Evolutionary conservation across 2,329 filamentous ascomycete genomes (phyloP).

Genomic region (Stemphylium lycopersici): DNA sequence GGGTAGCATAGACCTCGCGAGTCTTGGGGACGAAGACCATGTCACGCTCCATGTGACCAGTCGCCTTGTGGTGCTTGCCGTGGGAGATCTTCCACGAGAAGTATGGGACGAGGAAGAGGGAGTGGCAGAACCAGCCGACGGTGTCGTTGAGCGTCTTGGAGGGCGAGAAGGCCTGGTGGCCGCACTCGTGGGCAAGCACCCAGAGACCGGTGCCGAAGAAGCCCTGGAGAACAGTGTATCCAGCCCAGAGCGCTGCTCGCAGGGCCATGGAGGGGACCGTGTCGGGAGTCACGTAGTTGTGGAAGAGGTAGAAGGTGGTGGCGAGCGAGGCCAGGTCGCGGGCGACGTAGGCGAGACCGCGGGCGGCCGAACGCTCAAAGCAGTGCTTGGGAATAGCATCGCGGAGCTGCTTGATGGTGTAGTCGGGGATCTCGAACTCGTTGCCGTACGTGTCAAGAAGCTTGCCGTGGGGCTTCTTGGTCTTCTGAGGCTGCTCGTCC

Average conservation of each 20-base stretch:
- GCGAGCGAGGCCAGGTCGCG: constrained; percentile 77
- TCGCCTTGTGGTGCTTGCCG: constrained; percentile 99
- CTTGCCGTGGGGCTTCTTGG: constrained; percentile 60
- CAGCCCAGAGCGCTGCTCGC: constrained; percentile 69
- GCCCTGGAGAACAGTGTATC: constrained; percentile 83
- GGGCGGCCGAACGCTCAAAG: constrained; percentile 82
- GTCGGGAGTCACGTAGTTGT: constrained; percentile 89
- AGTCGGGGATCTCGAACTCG: constrained; percentile 90
- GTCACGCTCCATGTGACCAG: constrained; percentile 94
- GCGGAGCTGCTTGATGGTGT: constrained; percentile 95
- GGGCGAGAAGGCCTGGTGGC: constrained; percentile 94
- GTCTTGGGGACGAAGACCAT: constrained; percentile 99
- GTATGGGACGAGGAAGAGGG: constrained; percentile 87
- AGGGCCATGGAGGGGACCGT: constrained; percentile 72
- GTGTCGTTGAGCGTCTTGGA: constrained; percentile 90
- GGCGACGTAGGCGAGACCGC: constrained; percentile 80
- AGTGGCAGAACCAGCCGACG: constrained; percentile 91
- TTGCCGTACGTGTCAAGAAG: constrained; percentile 94
- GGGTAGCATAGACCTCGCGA: constrained; percentile 77
- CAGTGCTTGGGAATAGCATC: constrained; percentile 98
- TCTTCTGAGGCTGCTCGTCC: constrained; percentile 61
- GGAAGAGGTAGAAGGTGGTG: constrained; percentile 82
- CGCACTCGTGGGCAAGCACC: constrained; percentile 98
- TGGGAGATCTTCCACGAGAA: constrained; percentile 99
- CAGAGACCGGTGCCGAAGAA: constrained; percentile 92